Evolutionary conservation across 208 protist species (phyloP), one percentile per base, ranked within the genome.

Genomic region (Leishmania major): DNA sequence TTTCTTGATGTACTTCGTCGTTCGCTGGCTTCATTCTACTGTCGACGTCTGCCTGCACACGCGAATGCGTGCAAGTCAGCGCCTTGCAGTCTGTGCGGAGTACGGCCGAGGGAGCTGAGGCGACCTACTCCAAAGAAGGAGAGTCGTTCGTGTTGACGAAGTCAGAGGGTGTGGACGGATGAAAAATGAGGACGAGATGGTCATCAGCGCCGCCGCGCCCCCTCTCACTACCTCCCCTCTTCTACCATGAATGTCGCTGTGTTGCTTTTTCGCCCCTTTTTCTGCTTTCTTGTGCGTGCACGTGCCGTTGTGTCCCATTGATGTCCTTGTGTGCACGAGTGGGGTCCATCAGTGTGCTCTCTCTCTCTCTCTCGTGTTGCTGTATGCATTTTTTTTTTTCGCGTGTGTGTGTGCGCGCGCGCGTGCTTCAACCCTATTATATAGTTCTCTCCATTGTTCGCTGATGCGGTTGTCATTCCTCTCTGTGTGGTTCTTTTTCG

Each of bases 1-100:
- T 53, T 83, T 31, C 5, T 45, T 45, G 43, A 45, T 45, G 71
- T 83, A n/a, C 31, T 67, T 77, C 37, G 62, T 69, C 62, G 10
- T 35, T 69, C 2, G 7, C 5, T 22, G 10, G 31, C 31, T 40
- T 69, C 31, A 13, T 35, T 64, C 31, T 31, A 17, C 11, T 69
- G 62, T 69, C 31, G 62, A 13, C 15, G 62, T 69, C 62, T 35
- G 28, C 6, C 62, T 69, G 62, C 28, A 37, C 62, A 40, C 28
- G 62, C 11, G 31, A 28, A 31, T 0, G 31, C 62, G 4, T 69
- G 0, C 31, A 4, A 43, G 31, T 40, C 62, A 0, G 31, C 62
- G 4, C 62, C 62, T 69, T 31, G 62, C 11, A 3, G 0, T 40
- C 31, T 1, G 11, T 25, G 31, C 31, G 15, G 10, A 35, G 13